Percentiles rank a stretch among this genome's conserved stretches.
These are phyloP conservation scores for Pythium scleroteichum DNA, from an alignment of 352 stramenopile species.

Conservation along the genomic window DNA sequence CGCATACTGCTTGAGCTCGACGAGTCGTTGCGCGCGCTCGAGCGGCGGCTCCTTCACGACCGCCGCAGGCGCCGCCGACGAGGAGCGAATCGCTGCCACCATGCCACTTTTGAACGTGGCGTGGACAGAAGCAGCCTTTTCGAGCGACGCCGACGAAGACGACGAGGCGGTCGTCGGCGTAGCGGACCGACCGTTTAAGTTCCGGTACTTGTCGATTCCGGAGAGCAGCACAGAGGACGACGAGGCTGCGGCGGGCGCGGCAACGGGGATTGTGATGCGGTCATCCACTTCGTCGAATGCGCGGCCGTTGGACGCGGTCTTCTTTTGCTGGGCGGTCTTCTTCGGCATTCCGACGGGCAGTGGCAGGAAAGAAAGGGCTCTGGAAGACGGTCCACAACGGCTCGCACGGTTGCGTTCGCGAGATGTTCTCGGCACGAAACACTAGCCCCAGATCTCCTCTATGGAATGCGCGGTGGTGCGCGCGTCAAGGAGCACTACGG, in stretches of 20 bases:
- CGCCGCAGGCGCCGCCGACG: not conserved
- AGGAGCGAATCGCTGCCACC: constrained; percentile 25
- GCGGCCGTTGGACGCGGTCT: constrained; percentile 10
- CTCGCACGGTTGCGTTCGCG: not conserved
- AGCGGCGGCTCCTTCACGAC: constrained; percentile 24
- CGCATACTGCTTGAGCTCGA: constrained; percentile 58
- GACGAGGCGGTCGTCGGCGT: constrained; percentile 9
- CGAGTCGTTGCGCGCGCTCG: constrained; percentile 44
- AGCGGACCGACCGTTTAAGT: constrained; percentile 27
- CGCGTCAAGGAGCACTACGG: not conserved
- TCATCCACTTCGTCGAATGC: constrained; percentile 61
- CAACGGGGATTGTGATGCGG: constrained; percentile 70
- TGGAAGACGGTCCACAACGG: not conserved
- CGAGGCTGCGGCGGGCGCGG: constrained; percentile 5
- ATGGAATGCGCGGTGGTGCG: not conserved
- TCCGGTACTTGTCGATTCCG: constrained; percentile 73
- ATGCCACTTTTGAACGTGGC: constrained; percentile 30
- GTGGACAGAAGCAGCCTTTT: constrained; percentile 20
- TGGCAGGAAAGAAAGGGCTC: not conserved
- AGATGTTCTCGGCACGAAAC: not conserved
- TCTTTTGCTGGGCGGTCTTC: constrained; percentile 15
- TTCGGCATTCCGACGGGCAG: constrained; percentile 11
- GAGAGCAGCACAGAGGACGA: constrained; percentile 39
- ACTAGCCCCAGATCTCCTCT: constrained; percentile 10
- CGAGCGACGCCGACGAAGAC: not conserved